These are phyloP conservation scores for Yamadazyma epiphylla DNA, from an alignment of 1,139 yeast species.

Conservation along the genomic window DNA sequence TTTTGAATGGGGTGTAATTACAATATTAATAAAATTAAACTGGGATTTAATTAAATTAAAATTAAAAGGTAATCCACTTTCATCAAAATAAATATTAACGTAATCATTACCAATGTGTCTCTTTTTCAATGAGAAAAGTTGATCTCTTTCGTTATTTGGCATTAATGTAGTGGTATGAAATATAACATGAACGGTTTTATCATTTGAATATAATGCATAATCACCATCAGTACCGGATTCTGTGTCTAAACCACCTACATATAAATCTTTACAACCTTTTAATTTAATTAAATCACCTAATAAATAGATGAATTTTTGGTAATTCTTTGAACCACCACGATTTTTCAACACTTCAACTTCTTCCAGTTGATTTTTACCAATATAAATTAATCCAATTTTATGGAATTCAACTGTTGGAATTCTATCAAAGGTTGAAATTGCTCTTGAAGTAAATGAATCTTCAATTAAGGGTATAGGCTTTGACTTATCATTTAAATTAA, in stretches of 20 bases:
- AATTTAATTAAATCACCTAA: slow-evolving; percentile 61
- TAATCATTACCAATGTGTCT: slow-evolving; percentile 84
- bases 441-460: slow-evolving; percentile 53
- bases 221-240: slow-evolving; percentile 71
- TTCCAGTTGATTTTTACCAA: slow-evolving; percentile 60
- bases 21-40: slow-evolving; percentile 78
- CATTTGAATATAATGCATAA: slow-evolving; percentile 70
- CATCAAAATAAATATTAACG: slow-evolving; percentile 78
- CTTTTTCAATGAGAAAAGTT: slow-evolving; percentile 52
- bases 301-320: slow-evolving; percentile 52
- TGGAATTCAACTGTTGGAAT: slow-evolving; percentile 78
- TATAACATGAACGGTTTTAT: slow-evolving; percentile 65
- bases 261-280: slow-evolving; percentile 48
- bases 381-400: slow-evolving; percentile 73
- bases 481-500: slow-evolving; percentile 14
- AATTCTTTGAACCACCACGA: slow-evolving; percentile 59
- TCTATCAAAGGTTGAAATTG: slow-evolving; percentile 64
- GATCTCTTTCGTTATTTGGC: slow-evolving; percentile 50
- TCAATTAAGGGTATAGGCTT: slow-evolving; percentile 39
- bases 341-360: slow-evolving; percentile 69
- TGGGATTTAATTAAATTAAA: slow-evolving; percentile 73
- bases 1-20: slow-evolving; percentile 60
- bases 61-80: slow-evolving; percentile 60
- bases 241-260: slow-evolving; percentile 79
- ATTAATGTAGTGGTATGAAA: slow-evolving; percentile 81